Conservation (phyloP, 75 land plant species). For the Cunninghamia lanceolata region DNA sequence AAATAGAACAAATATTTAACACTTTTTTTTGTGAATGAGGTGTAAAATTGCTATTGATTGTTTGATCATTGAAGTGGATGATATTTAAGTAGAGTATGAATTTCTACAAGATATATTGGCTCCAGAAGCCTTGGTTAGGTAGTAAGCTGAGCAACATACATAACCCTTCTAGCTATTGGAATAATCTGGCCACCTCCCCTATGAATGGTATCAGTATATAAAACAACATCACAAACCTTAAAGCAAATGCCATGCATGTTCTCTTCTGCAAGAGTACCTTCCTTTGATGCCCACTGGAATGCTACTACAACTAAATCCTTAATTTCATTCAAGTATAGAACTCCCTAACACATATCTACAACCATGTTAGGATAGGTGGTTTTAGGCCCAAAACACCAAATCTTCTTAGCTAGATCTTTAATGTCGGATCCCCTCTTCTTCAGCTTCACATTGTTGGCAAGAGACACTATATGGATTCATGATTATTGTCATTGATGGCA, state of each 20-base stretch:
- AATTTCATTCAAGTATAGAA: conserved; percentile 64
- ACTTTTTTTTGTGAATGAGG: no score
- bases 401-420: conserved; percentile 73
- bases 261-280: conserved; percentile 71
- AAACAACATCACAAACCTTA: no score
- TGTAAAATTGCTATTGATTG: no score
- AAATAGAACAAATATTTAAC: no score
- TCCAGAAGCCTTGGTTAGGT: conserved; percentile 57
- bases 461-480: no score
- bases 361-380: conserved; percentile 71
- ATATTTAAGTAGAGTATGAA: conserved; percentile 62
- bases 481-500: no score
- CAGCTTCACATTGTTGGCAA: no score
- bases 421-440: conserved; percentile 93
- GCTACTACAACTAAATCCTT: conserved; percentile 74
- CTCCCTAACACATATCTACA: conserved; percentile 74
- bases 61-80: no score
- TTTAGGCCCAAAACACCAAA: conserved; percentile 74
- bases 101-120: conserved; percentile 56
- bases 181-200: no score
- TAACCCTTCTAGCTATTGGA: conserved; percentile 46
- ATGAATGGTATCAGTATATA: no score
- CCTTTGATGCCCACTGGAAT: conserved; percentile 70
- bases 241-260: no score
- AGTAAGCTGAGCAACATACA: conserved; percentile 54